Conservation (phyloP, 352 stramenopile genomes). For the Blastocystis sp. region DNA sequence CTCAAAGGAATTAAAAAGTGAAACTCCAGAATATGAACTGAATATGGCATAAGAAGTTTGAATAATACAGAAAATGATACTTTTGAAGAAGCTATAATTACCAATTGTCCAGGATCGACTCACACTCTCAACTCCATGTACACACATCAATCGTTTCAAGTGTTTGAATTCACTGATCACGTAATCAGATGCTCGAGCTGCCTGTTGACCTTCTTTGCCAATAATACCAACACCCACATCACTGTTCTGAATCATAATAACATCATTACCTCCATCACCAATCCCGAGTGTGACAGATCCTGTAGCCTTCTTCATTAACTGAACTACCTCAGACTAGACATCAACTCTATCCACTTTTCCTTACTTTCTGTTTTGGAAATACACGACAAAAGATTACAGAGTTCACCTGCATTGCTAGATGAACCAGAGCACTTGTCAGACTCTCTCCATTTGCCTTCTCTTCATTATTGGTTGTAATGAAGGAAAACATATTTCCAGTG, state of each 20-base stretch:
- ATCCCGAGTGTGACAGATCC: constrained; percentile 82
- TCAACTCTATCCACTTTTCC: background rate
- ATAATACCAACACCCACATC: constrained; percentile 85
- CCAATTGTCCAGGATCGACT: constrained; percentile 82
- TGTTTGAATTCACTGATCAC: constrained; percentile 87
- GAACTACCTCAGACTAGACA: constrained; percentile 59
- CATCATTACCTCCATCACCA: constrained; percentile 89
- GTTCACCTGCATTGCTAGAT: constrained; percentile 80
- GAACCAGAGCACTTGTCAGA: constrained; percentile 72
- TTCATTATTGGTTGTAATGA: constrained; percentile 1
- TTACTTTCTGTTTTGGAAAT: constrained; percentile 80
- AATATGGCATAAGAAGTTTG: constrained; percentile 80
- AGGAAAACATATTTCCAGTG: constrained; percentile 53
- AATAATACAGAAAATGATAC: constrained; percentile 83
- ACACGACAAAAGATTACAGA: constrained; percentile 83
- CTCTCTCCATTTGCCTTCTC: background rate
- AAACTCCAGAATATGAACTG: constrained; percentile 56
- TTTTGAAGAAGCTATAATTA: constrained; percentile 90
- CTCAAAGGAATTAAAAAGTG: constrained; percentile 63
- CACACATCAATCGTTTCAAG: constrained; percentile 81
- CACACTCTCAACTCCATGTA: constrained; percentile 87
- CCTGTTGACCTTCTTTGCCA: constrained; percentile 83
- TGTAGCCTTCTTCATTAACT: constrained; percentile 66
- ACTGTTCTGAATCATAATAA: constrained; percentile 89
- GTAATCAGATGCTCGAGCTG: constrained; percentile 88